A percentile compares a stretch with the other conserved stretches of the same genome.
Conservation (phyloP, 805 yeast species). For the Lachancea sp. region DNA sequence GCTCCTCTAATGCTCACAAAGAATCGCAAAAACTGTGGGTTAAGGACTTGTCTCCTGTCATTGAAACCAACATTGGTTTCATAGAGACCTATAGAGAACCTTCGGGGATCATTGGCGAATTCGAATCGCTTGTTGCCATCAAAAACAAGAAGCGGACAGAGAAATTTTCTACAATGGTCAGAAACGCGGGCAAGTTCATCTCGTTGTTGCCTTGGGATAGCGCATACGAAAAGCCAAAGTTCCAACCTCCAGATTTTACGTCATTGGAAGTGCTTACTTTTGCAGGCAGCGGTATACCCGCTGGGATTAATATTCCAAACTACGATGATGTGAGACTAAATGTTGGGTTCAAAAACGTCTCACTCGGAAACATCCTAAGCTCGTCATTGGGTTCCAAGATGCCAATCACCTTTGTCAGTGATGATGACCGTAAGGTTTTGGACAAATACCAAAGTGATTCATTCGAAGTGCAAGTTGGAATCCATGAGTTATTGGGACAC, state of each 20-base stretch:
- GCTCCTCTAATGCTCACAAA: slow-evolving; percentile 80
- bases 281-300: slow-evolving; percentile 87
- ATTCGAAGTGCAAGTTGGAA: slow-evolving; percentile 90
- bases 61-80: slow-evolving; percentile 80
- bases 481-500: slow-evolving; percentile 86
- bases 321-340: slow-evolving; percentile 83
- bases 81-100: slow-evolving; percentile 93
- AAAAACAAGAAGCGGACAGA: slow-evolving; percentile 82
- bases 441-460: slow-evolving; percentile 72
- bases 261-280: slow-evolving; percentile 84
- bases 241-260: slow-evolving; percentile 89
- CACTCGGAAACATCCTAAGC: slow-evolving; percentile 76
- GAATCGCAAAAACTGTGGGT: slow-evolving; percentile 85
- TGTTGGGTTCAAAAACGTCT: slow-evolving; percentile 83
- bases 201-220: slow-evolving; percentile 68
- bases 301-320: slow-evolving; percentile 89
- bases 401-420: slow-evolving; percentile 59
- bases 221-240: slow-evolving; percentile 73
- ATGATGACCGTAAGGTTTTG: slow-evolving; percentile 48
- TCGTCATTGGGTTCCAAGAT: slow-evolving; percentile 48
- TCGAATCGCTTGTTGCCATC: slow-evolving; percentile 89
- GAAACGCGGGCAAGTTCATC: slow-evolving; percentile 59
- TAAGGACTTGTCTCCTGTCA: slow-evolving; percentile 72
- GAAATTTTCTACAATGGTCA: slow-evolving; percentile 66
- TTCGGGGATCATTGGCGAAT: slow-evolving; percentile 85